phyloP scores from a whole-genome alignment of 2,329 filamentous ascomycete species.

The Neonectria ditissima region DNA sequence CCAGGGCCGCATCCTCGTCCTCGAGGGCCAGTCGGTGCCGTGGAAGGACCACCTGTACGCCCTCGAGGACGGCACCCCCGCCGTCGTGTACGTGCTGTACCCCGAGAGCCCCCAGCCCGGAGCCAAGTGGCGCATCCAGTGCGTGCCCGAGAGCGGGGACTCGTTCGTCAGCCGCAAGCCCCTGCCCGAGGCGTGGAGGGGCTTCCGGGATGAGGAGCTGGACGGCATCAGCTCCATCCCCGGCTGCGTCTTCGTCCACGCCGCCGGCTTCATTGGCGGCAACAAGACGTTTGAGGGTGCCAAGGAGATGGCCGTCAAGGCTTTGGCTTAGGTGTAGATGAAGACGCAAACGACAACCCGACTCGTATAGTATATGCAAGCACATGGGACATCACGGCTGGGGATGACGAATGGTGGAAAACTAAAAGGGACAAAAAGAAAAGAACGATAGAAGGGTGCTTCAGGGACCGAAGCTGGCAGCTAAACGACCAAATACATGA shows the following conservation, averaged over 20 bases:
- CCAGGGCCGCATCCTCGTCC: conserved; percentile 82
- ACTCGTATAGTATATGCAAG: conserved; percentile 3
- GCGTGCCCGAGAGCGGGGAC: conserved; percentile 85
- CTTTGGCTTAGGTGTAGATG: conserved; percentile 60
- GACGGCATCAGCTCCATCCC: conserved; percentile 76
- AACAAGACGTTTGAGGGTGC: conserved; percentile 93
- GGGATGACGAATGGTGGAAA: background rate
- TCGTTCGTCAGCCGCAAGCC: conserved; percentile 94
- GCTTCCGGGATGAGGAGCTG: conserved; percentile 86
- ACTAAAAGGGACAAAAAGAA: conserved; percentile 4
- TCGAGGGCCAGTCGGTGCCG: conserved; percentile 81
- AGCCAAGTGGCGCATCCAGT: conserved; percentile 93
- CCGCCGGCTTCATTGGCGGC: conserved; percentile 94
- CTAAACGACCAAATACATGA: conserved; percentile 28
- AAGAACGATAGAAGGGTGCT: conserved; percentile 8
- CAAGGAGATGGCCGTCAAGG: conserved; percentile 85
- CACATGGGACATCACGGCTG: background rate
- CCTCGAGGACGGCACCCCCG: conserved; percentile 74
- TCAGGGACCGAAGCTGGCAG: conserved; percentile 1
- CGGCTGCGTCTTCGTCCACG: conserved; percentile 92
- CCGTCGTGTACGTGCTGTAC: conserved; percentile 88
- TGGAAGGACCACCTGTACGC: conserved; percentile 98
- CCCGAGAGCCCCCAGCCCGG: conserved; percentile 81
- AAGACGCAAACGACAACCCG: background rate
- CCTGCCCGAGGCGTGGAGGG: conserved; percentile 91